Conservation (phyloP, 2,329 filamentous ascomycete species). For the Sordariomycetes sp. region DNA sequence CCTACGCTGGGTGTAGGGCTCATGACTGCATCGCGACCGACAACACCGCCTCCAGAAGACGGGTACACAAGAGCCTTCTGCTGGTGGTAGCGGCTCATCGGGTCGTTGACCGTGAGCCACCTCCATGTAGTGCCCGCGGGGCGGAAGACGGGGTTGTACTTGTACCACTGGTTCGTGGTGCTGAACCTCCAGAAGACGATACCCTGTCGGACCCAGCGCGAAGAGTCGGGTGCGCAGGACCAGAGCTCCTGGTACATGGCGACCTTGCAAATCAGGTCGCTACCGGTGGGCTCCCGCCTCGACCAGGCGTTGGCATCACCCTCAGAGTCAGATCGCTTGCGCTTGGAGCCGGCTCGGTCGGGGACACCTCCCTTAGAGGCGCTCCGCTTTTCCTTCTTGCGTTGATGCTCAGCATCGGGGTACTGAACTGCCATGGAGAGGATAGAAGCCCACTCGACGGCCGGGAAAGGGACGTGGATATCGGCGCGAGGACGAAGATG, state of each 20-base stretch:
- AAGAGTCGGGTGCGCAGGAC: constrained; percentile 38
- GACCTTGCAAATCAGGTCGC: constrained; percentile 49
- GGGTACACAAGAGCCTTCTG: constrained; percentile 32
- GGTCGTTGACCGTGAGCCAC: constrained; percentile 52
- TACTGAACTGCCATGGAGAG: constrained; percentile 47
- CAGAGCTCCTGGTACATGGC: constrained; percentile 61
- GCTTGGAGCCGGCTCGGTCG: constrained; percentile 25
- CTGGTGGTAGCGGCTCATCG: constrained; percentile 49
- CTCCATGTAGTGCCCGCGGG: constrained; percentile 49
- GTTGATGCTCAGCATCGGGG: constrained; percentile 31
- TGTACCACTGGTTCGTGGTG: constrained; percentile 41
- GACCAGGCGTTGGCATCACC: constrained; percentile 29
- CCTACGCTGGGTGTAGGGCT: constrained; percentile 39
- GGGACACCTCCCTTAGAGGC: constrained; percentile 20
- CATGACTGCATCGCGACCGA: constrained; percentile 36
- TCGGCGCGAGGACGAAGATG: constrained; percentile 34
- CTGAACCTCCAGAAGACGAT: constrained; percentile 57
- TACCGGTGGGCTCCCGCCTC: constrained; percentile 33
- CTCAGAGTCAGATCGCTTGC: constrained; percentile 30
- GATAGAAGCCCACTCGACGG: constrained; percentile 48
- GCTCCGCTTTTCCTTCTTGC: constrained; percentile 21
- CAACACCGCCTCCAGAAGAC: constrained; percentile 8
- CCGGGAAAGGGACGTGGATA: constrained; percentile 48
- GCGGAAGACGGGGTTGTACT: constrained; percentile 37
- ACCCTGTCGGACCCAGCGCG: constrained; percentile 45